Evolutionary conservation across 148 eudicot species (phyloP).

Genomic region (Tetragonia tetragonoides): DNA sequence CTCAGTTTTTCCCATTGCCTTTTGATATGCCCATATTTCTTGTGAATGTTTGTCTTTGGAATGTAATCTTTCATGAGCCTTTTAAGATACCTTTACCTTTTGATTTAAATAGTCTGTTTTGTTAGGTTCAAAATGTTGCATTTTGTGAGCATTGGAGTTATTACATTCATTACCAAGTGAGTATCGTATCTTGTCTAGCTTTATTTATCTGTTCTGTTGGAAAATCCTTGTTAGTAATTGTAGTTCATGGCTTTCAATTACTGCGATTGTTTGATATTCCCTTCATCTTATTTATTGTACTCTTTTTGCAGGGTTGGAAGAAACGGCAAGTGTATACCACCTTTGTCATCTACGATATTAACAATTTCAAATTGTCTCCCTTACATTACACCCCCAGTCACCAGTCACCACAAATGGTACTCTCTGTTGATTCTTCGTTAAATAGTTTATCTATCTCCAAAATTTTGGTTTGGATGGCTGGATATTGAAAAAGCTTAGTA

Average conservation of each 20-base stretch:
- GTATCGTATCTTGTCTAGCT: neutral
- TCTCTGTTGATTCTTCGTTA: neutral
- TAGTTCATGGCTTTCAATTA: neutral
- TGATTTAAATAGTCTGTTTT: neutral
- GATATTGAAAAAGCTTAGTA: neutral
- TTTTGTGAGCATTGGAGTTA: neutral
- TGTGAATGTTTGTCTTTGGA: no score
- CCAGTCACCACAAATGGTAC: neutral
- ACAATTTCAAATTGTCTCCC: neutral
- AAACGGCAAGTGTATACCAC: neutral
- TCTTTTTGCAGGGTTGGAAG: slow-evolving; percentile 9
- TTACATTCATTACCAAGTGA: slow-evolving; percentile 10
- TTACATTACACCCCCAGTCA: neutral
- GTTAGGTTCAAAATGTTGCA: slow-evolving; percentile 8
- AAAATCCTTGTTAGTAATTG: neutral
- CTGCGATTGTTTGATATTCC: neutral
- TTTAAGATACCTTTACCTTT: no score
- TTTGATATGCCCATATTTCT: no score
- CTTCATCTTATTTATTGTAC: neutral
- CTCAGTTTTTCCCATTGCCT: no score
- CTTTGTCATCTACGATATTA: neutral
- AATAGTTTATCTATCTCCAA: neutral
- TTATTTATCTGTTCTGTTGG: neutral
- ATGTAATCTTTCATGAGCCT: no score
- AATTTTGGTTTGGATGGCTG: neutral